Conservation (phyloP, 495 filamentous ascomycete genomes). For the Paragyromitra xinjiangensis region DNA sequence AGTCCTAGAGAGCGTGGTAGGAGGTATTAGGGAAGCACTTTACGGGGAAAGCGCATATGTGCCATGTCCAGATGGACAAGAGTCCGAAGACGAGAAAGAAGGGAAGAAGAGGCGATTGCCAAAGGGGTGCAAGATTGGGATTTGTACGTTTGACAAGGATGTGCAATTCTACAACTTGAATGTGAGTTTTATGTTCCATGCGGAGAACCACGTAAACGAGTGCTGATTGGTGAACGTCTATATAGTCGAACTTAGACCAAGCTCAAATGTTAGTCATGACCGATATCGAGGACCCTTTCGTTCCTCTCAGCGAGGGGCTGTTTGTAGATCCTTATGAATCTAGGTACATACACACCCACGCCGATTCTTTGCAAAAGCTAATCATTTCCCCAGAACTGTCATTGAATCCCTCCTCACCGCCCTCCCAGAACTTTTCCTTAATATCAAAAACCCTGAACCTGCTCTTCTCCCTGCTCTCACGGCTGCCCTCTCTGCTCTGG, state of each 20-base stretch:
- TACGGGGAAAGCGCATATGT: slow-evolving; percentile 70
- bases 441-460: slow-evolving; percentile 86
- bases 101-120: slow-evolving; percentile 72
- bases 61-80: slow-evolving; percentile 59
- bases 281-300: slow-evolving; percentile 95
- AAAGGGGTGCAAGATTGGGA: slow-evolving; percentile 84
- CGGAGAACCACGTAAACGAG: not conserved
- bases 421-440: slow-evolving; percentile 83
- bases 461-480: slow-evolving; percentile 84
- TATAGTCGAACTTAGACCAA: slow-evolving; percentile 76
- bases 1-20: slow-evolving; percentile 89
- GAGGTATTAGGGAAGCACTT: slow-evolving; percentile 83
- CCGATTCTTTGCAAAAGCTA: not conserved
- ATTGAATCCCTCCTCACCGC: slow-evolving; percentile 83
- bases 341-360: slow-evolving; percentile 64
- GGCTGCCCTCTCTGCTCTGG: slow-evolving; percentile 79
- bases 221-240: slow-evolving; percentile 42
- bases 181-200: slow-evolving; percentile 62
- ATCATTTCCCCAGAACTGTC: slow-evolving; percentile 65
- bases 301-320: slow-evolving; percentile 87
- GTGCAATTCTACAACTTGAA: slow-evolving; percentile 97
- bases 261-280: slow-evolving; percentile 99
- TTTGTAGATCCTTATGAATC: slow-evolving; percentile 97
- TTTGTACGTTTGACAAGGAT: slow-evolving; percentile 94
- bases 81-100: slow-evolving; percentile 67